phyloP scores from a whole-genome alignment of 352 stramenopile species.

The Blastocystis hominis region DNA sequence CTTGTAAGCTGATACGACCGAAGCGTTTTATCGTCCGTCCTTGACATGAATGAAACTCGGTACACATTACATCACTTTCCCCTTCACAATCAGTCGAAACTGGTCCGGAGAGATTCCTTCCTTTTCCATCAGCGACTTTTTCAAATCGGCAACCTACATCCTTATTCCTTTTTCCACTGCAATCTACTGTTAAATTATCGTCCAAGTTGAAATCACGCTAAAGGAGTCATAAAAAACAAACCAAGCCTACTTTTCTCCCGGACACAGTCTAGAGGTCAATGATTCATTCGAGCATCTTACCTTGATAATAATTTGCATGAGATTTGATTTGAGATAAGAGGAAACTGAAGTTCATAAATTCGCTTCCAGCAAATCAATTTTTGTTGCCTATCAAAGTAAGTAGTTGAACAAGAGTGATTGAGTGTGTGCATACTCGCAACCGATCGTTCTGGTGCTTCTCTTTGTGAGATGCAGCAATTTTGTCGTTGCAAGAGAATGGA shows the following conservation, averaged over 20 bases:
- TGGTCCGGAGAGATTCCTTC: slow-evolving; percentile 55
- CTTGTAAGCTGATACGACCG: slow-evolving; percentile 40
- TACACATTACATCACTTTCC: slow-evolving; percentile 39
- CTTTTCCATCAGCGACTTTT: slow-evolving; percentile 56
- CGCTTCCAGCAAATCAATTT: neutral
- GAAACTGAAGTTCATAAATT: neutral
- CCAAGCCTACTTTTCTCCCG: slow-evolving; percentile 9
- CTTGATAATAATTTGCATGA: slow-evolving; percentile 56
- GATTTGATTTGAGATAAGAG: neutral
- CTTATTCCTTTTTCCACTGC: neutral
- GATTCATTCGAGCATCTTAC: neutral
- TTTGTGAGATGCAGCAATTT: neutral
- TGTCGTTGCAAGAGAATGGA: neutral
- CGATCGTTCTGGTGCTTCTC: neutral
- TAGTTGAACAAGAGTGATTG: neutral
- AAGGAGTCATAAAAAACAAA: neutral
- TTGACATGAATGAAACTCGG: neutral
- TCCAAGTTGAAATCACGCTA: slow-evolving; percentile 58
- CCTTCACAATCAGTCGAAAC: slow-evolving; percentile 56
- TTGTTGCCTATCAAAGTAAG: neutral
- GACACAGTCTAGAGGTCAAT: slow-evolving; percentile 32
- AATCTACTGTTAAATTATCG: slow-evolving; percentile 43
- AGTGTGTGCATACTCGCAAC: neutral
- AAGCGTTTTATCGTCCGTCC: slow-evolving; percentile 53
- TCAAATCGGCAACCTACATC: slow-evolving; percentile 43